phyloP scores from a whole-genome alignment of 306 rosid species.

The Lathyrus sativus region DNA sequence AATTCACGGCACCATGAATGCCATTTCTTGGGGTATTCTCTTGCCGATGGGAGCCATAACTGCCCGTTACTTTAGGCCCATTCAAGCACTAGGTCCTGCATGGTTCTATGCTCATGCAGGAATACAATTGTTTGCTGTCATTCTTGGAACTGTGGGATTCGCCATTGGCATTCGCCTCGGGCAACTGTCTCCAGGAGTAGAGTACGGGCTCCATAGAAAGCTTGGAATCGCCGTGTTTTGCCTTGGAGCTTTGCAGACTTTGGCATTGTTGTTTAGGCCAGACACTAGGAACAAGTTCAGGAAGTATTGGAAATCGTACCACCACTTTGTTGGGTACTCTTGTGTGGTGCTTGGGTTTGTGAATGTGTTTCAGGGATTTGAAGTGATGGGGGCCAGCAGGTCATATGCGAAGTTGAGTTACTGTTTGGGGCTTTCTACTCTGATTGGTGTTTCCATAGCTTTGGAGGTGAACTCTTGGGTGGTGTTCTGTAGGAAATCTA shows the following conservation, averaged over 20 bases:
- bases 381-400: slow-evolving; percentile 82
- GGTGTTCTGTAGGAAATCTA: slow-evolving; percentile 76
- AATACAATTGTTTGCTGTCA: slow-evolving; percentile 59
- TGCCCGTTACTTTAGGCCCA: slow-evolving; percentile 78
- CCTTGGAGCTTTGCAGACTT: slow-evolving; percentile 71
- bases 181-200: slow-evolving; percentile 67
- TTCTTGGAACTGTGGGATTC: slow-evolving; percentile 71
- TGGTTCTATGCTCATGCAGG: slow-evolving; percentile 95
- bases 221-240: slow-evolving; percentile 73
- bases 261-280: slow-evolving; percentile 80
- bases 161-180: slow-evolving; percentile 72
- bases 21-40: slow-evolving; percentile 78
- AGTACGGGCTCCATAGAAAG: slow-evolving; percentile 76
- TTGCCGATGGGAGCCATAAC: slow-evolving; percentile 80
- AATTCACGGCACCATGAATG: slow-evolving; percentile 69
- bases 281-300: slow-evolving; percentile 76
- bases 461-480: slow-evolving; percentile 98
- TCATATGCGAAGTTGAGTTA: slow-evolving; percentile 77
- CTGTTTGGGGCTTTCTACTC: slow-evolving; percentile 64
- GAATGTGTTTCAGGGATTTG: slow-evolving; percentile 85
- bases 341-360: slow-evolving; percentile 89
- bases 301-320: slow-evolving; percentile 93
- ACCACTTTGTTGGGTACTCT: slow-evolving; percentile 91
- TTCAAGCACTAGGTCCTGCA: slow-evolving; percentile 65
- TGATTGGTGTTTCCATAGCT: slow-evolving; percentile 73